These are phyloP conservation scores for Gastrolobium bilobum DNA, from an alignment of 306 rosid genomes.

Conservation along the genomic window DNA sequence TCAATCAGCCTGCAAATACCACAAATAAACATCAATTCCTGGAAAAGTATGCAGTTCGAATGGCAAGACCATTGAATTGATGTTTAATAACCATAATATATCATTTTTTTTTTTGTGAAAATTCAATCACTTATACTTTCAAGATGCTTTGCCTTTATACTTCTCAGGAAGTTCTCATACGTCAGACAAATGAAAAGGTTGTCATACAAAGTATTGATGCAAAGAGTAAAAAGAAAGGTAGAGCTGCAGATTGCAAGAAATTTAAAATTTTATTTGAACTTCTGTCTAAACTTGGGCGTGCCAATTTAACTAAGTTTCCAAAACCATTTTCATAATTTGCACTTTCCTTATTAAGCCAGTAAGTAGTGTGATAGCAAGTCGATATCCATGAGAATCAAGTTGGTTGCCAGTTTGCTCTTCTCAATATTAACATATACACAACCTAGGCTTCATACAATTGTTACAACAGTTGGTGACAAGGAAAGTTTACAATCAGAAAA, in stretches of 20 bases:
- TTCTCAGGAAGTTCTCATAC: conserved; percentile 13
- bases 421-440: not conserved
- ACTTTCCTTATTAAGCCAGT: not conserved
- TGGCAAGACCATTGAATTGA: conserved; percentile 21
- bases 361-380: conserved; percentile 20
- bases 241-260: conserved; percentile 7
- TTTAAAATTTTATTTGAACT: conserved; percentile 20
- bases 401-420: conserved; percentile 12
- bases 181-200: not conserved
- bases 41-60: conserved; percentile 31
- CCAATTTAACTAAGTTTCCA: not conserved
- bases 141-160: conserved; percentile 20
- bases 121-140: not conserved
- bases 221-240: not conserved
- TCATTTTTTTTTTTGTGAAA: conserved; percentile 23
- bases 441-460: not conserved
- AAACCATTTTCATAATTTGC: conserved; percentile 11
- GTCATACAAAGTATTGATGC: not conserved
- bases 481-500: not conserved
- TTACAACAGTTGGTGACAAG: conserved; percentile 11
- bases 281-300: not conserved
- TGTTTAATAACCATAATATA: conserved; percentile 11
- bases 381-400: not conserved
- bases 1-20: conserved; percentile 77
- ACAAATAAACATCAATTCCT: conserved; percentile 45